Evolutionary conservation across 2,329 filamentous ascomycete species (phyloP), one percentile per base, ranked within the genome.

Genomic region (Epicoccum nigrum): DNA sequence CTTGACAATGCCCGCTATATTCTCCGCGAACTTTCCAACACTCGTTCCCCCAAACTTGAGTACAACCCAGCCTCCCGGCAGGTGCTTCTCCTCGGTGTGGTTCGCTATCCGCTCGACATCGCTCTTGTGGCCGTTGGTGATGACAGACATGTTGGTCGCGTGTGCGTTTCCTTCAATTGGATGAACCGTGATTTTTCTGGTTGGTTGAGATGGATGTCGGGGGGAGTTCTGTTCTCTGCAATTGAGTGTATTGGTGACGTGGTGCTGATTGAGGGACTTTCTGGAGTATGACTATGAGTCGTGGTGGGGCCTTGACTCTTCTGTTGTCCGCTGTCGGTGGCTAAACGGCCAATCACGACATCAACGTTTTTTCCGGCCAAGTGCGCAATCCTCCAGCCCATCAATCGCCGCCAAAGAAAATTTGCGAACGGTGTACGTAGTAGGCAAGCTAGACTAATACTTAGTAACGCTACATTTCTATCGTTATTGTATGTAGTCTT

Each of bases 21-120:
- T 75, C 60, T 77, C 82, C 44, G 92, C 87, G 67, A 96, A 96
- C 77, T 97, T 97, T 64, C 93, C 94, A 43, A 97, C 89, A 70
- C 90, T 96, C 44, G 93, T 99, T 43, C 93, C 93, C 56, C 92
- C 92, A 74, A 96, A 96, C 76, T 97, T 97, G 74, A 96, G 92
- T 42, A 97, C 89, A 23, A 96, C 82, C 92, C 92, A 96, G 32
- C 78, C 78, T 28, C 77, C 78, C 9, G 78, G 77, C 35, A 81
- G 65, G 57, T 80, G 72, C 65, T 77, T 77, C 58, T 80, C 78
- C 63, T 74, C 64, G 21, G 64, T 69, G 70, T 73, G 72, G 55
- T 49, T 49, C 51, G 71, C 66, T 74, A 72, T 74, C 68, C 70
- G 67, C 61, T 68, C 64, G 20, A 68, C 69, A 57, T 62, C 49